phyloP scores from a whole-genome alignment of 495 filamentous ascomycete species.

The Penicillium lagena region DNA sequence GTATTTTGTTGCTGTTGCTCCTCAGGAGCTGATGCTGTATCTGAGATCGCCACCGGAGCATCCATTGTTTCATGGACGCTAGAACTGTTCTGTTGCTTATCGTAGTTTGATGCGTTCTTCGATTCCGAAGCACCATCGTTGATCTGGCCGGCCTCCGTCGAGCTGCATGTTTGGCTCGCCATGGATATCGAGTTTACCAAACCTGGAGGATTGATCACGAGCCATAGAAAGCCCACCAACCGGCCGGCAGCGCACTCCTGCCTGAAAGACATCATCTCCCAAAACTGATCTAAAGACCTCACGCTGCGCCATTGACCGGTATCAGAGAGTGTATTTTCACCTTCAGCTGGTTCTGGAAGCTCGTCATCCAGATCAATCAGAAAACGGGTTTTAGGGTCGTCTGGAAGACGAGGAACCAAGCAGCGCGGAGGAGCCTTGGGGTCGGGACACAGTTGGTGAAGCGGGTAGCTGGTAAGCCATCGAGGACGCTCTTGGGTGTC shows the following conservation, averaged over 20 bases:
- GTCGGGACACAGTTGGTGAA: constrained; percentile 52
- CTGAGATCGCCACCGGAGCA: neutral
- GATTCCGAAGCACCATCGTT: constrained; percentile 1
- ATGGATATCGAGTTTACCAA: constrained; percentile 32
- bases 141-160: constrained; percentile 2
- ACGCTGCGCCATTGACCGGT: constrained; percentile 76
- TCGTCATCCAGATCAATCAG: constrained; percentile 84
- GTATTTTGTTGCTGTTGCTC: constrained; percentile 22
- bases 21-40: constrained; percentile 1
- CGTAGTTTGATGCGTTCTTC: constrained; percentile 1
- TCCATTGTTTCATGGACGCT: neutral
- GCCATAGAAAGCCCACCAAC: constrained; percentile 90
- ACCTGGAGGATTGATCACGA: constrained; percentile 61
- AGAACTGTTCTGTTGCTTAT: neutral
- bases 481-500: constrained; percentile 38
- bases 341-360: constrained; percentile 36
- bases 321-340: constrained; percentile 24
- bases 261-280: constrained; percentile 96
- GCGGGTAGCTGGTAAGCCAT: constrained; percentile 54
- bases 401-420: constrained; percentile 84
- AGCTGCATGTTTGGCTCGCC: constrained; percentile 19
- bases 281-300: constrained; percentile 80
- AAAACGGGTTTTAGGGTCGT: constrained; percentile 93
- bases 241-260: constrained; percentile 92
- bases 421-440: constrained; percentile 68